These are phyloP conservation scores for Ceratopteris richardii DNA, from an alignment of 75 land plant species.

Conservation along the genomic window DNA sequence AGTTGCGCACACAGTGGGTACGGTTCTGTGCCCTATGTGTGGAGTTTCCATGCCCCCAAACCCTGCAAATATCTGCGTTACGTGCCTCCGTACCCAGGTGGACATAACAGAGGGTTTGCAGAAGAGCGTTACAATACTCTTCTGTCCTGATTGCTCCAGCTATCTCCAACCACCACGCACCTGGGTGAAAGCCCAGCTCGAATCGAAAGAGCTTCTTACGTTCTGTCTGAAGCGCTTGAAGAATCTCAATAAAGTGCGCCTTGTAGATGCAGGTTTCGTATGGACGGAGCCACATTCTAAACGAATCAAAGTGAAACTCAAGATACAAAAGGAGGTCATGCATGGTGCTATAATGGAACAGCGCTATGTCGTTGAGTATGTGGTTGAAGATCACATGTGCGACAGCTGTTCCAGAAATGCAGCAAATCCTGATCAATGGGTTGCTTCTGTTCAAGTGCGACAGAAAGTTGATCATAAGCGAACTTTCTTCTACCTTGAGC, in stretches of 20 bases:
- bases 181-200: constrained; percentile 54
- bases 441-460: constrained; percentile 60
- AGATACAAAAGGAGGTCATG: constrained; percentile 54
- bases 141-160: constrained; percentile 51
- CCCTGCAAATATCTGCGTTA: constrained; percentile 76
- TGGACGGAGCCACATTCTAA: constrained; percentile 85
- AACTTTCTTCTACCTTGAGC: constrained; percentile 69
- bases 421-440: constrained; percentile 74
- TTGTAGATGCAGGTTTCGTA: constrained; percentile 59
- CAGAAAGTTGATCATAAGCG: constrained; percentile 71
- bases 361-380: constrained; percentile 55
- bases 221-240: constrained; percentile 59
- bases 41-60: constrained; percentile 69
- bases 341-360: constrained; percentile 63
- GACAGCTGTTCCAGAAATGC: constrained; percentile 47
- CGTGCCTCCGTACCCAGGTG: constrained; percentile 55
- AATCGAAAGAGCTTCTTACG: constrained; percentile 61
- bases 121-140: constrained; percentile 36
- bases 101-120: constrained; percentile 76
- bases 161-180: constrained; percentile 66
- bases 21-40: constrained; percentile 69
- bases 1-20: constrained; percentile 54
- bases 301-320: constrained; percentile 54
- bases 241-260: constrained; percentile 31
- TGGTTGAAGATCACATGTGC: constrained; percentile 56